phyloP scores from a whole-genome alignment of 129 eudicot genomes.

The Solidago caesia region DNA sequence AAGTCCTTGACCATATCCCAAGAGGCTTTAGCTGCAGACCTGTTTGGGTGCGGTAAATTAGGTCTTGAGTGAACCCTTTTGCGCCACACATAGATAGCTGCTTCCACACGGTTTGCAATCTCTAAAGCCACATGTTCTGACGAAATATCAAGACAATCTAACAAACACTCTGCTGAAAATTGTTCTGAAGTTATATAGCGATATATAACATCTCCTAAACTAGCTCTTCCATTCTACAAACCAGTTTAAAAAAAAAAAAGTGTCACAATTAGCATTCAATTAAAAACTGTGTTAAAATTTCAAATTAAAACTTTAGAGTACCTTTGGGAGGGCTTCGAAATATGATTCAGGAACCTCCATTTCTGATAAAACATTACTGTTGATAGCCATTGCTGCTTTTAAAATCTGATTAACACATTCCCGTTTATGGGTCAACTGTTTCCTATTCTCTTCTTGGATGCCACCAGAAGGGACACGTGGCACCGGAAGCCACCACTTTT shows the following conservation, averaged over 20 bases:
- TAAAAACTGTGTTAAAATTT: not conserved
- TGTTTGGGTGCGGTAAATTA: conserved; percentile 44
- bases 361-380: conserved; percentile 63
- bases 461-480: conserved; percentile 91
- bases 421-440: conserved; percentile 64
- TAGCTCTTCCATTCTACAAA: conserved; percentile 76
- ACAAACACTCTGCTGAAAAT: conserved; percentile 81
- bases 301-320: conserved; percentile 9
- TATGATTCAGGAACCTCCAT: conserved; percentile 95
- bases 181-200: conserved; percentile 87
- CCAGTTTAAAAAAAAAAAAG: not conserved
- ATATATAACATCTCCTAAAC: conserved; percentile 87
- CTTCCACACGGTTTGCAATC: conserved; percentile 90
- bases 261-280: not conserved
- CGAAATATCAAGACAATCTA: conserved; percentile 90
- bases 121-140: conserved; percentile 85
- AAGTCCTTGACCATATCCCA: conserved; percentile 94
- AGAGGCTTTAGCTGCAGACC: conserved; percentile 74
- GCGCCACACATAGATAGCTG: conserved; percentile 85
- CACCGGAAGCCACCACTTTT: conserved; percentile 98
- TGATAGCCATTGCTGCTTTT: conserved; percentile 84
- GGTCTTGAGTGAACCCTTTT: conserved; percentile 60
- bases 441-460: conserved; percentile 62
- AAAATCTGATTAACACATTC: conserved; percentile 80
- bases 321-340: conserved; percentile 93